Evolutionary conservation across 129 eudicot species (phyloP).

Genomic region (Chrysanthemum seticuspe): DNA sequence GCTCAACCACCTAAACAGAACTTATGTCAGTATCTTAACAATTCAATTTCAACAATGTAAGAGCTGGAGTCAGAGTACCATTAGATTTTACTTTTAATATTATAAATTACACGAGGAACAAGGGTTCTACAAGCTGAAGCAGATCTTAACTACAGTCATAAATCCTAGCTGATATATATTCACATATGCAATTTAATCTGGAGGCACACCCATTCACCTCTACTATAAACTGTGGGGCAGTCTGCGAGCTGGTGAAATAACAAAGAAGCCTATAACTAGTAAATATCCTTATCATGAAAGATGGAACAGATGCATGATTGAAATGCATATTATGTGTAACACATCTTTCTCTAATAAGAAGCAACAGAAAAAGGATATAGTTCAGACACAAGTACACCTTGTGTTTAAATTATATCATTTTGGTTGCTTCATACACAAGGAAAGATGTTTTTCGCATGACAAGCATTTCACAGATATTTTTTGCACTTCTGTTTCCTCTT

Average conservation of each 20-base stretch:
- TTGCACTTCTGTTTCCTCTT: too few relatives aligned
- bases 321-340: neutral
- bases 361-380: neutral
- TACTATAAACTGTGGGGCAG: neutral
- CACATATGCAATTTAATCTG: neutral
- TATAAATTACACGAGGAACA: neutral
- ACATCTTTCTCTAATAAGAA: neutral
- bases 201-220: neutral
- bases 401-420: too few relatives aligned
- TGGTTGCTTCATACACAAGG: too few relatives aligned
- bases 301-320: neutral
- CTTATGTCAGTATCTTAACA: slow-evolving; percentile 19
- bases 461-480: too few relatives aligned
- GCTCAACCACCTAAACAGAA: slow-evolving; percentile 52
- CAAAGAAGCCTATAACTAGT: neutral
- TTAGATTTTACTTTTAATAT: neutral
- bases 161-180: neutral
- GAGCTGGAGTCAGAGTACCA: neutral
- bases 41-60: neutral
- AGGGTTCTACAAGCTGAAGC: slow-evolving; percentile 2
- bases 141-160: neutral
- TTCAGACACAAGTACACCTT: neutral
- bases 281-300: neutral
- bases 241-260: neutral
- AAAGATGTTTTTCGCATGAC: too few relatives aligned